phyloP scores from a whole-genome alignment of 345 rosid species.

The Conringia planisiliqua region DNA sequence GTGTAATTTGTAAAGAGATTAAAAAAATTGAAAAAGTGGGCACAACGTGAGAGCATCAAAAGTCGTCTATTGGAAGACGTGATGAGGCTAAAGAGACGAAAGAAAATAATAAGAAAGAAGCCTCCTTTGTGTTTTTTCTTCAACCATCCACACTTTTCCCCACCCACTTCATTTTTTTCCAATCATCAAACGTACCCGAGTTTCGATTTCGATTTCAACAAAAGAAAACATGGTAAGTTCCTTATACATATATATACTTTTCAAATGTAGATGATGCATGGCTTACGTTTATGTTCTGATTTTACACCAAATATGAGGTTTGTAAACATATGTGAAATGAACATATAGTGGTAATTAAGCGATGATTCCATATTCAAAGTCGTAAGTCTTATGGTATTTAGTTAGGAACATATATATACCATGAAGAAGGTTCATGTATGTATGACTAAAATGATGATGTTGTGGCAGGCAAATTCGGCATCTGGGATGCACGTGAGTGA shows the following conservation, averaged over 20 bases:
- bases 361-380: not conserved
- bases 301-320: not conserved
- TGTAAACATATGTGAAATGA: not conserved
- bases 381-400: not conserved
- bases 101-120: not conserved
- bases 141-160: not conserved
- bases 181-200: not conserved
- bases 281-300: not conserved
- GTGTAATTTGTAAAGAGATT: not conserved
- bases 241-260: not conserved
- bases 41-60: constrained; percentile 32
- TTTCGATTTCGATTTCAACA: not conserved
- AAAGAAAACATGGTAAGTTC: constrained; percentile 21
- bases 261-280: not conserved
- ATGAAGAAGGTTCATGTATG: not conserved
- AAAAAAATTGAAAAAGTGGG: not conserved
- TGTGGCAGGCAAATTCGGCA: constrained; percentile 55
- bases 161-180: constrained; percentile 1
- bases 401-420: not conserved
- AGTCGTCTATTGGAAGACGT: constrained; percentile 22
- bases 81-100: constrained; percentile 13
- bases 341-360: not conserved
- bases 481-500: constrained; percentile 75
- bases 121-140: not conserved
- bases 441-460: not conserved